Evolutionary conservation across 2,329 filamentous ascomycete genomes (phyloP).

Genomic region (Colletotrichum scovillei): DNA sequence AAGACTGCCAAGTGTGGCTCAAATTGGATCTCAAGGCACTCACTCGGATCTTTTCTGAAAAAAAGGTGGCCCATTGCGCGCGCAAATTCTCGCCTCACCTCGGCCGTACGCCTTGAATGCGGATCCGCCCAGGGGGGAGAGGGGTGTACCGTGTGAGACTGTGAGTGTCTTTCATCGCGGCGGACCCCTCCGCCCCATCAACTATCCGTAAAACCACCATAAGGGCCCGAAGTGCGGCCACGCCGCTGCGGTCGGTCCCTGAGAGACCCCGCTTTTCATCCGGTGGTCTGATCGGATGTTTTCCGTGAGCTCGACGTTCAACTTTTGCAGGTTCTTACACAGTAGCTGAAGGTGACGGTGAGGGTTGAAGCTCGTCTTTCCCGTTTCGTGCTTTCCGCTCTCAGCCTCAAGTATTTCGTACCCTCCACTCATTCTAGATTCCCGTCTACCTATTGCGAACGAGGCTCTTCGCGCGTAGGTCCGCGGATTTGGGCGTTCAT

Average conservation of each 20-base stretch:
- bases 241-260: neutral
- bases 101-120: conserved; percentile 16
- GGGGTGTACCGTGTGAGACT: too few species aligned
- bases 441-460: too few species aligned
- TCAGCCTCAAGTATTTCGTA: neutral
- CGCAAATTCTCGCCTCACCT: conserved; percentile 24
- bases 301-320: conserved; percentile 15
- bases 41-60: neutral
- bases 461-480: neutral
- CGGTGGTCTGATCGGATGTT: conserved; percentile 31
- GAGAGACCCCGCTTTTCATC: conserved; percentile 13
- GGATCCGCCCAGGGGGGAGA: neutral
- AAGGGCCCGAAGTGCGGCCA: conserved; percentile 35
- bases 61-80: neutral
- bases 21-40: neutral
- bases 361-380: neutral
- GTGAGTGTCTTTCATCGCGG: neutral
- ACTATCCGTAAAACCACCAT: neutral
- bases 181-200: too few species aligned
- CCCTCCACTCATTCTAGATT: too few species aligned
- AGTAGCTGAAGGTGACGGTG: too few species aligned
- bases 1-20: too few species aligned
- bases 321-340: too few species aligned
- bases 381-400: neutral
- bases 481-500: neutral